These are phyloP conservation scores for sunflower (Helianthus annuus) DNA, from an alignment of 129 eudicot genomes.

Conservation along the genomic window DNA sequence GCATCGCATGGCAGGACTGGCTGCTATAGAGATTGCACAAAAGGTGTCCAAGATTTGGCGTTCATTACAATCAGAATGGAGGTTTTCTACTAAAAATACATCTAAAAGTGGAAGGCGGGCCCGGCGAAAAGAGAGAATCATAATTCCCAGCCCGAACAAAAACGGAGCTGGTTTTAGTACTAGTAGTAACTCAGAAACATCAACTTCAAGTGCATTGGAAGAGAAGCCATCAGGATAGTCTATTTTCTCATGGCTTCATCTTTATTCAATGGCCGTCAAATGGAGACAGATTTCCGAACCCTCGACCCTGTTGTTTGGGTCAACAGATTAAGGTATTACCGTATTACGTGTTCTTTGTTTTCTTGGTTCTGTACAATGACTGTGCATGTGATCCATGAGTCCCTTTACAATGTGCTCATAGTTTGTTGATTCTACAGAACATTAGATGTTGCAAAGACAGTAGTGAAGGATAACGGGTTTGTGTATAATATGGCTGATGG, in stretches of 20 bases:
- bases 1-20: constrained; percentile 99
- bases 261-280: constrained; percentile 86
- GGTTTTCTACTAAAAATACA: constrained; percentile 61
- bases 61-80: constrained; percentile 83
- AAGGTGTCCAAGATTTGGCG: constrained; percentile 93
- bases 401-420: constrained; percentile 11
- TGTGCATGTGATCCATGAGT: constrained; percentile 5
- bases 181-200: constrained; percentile 55
- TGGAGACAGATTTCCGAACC: constrained; percentile 99
- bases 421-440: constrained; percentile 51
- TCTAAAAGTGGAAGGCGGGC: constrained; percentile 64
- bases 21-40: constrained; percentile 97
- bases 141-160: constrained; percentile 68
- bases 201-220: constrained; percentile 52
- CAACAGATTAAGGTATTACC: constrained; percentile 83
- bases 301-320: constrained; percentile 95
- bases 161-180: constrained; percentile 86
- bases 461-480: constrained; percentile 67
- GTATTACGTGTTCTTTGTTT: constrained; percentile 38
- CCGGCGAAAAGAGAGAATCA: constrained; percentile 69
- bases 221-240: constrained; percentile 68
- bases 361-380: not conserved
- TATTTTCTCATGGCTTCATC: constrained; percentile 81
- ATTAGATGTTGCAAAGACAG: constrained; percentile 68
- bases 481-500: constrained; percentile 66